phyloP scores from a whole-genome alignment of 441 rosid species.

The Viola pubescens region DNA sequence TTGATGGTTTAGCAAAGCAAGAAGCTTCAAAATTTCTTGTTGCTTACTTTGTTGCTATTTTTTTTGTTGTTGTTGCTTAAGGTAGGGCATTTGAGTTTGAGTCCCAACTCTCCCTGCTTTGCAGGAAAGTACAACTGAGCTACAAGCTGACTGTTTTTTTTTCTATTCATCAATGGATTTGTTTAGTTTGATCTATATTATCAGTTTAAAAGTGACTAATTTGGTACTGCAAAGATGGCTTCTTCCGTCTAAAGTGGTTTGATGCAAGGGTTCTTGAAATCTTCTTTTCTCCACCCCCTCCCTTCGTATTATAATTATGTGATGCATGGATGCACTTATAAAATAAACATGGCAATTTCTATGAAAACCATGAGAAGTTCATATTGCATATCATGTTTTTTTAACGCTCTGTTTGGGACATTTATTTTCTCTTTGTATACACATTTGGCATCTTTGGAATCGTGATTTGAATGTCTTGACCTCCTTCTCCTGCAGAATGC shows the following conservation, averaged over 20 bases:
- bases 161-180: no score
- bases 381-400: neutral
- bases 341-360: neutral
- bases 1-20: slow-evolving; percentile 3
- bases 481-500: slow-evolving; percentile 38
- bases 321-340: neutral
- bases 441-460: neutral
- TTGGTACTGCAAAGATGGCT: no score
- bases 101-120: no score
- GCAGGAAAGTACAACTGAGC: no score
- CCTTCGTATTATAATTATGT: neutral
- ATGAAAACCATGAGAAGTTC: neutral
- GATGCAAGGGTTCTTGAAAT: no score
- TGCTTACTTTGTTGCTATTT: neutral
- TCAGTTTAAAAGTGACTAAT: no score
- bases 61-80: neutral
- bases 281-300: neutral
- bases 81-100: no score
- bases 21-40: slow-evolving; percentile 1
- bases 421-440: neutral
- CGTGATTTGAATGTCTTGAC: neutral
- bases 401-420: neutral
- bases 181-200: no score
- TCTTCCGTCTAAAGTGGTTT: no score
- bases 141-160: no score